Evolutionary conservation across 768 basidiomycete species (phyloP).

Genomic region (Trametes elegans): DNA sequence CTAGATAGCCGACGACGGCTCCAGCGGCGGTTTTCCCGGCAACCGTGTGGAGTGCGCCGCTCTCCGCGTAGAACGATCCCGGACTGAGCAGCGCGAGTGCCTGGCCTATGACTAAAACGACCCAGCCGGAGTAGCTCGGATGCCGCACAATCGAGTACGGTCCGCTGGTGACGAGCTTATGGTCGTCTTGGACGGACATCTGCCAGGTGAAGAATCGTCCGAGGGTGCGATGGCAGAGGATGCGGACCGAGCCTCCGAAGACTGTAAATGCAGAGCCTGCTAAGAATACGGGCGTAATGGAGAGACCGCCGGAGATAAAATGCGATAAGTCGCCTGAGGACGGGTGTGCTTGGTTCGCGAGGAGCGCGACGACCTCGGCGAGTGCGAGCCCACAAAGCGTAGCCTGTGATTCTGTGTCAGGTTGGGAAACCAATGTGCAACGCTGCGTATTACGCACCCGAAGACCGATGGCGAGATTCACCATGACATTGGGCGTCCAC

Average conservation of each 20-base stretch:
- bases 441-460: neutral
- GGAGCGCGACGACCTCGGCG: neutral
- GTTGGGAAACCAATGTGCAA: neutral
- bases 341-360: neutral
- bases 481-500: slow-evolving; percentile 9
- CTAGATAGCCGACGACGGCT: neutral
- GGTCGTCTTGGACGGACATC: slow-evolving; percentile 11
- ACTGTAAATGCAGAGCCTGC: neutral
- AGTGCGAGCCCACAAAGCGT: neutral
- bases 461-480: neutral
- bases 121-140: slow-evolving; percentile 12
- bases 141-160: slow-evolving; percentile 18
- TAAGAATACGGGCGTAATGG: slow-evolving; percentile 5
- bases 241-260: slow-evolving; percentile 7
- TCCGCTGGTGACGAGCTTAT: slow-evolving; percentile 15
- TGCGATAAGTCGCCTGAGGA: neutral
- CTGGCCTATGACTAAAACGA: neutral
- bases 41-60: neutral
- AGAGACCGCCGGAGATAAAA: neutral
- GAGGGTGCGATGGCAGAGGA: slow-evolving; percentile 13
- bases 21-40: neutral
- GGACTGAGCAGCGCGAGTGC: neutral
- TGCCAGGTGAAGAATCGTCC: slow-evolving; percentile 17
- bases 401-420: neutral
- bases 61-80: neutral